Evolutionary conservation across 2,329 filamentous ascomycete genomes (phyloP), one percentile per base, ranked within the genome.

Genomic region (Lecanosticta acicola): DNA sequence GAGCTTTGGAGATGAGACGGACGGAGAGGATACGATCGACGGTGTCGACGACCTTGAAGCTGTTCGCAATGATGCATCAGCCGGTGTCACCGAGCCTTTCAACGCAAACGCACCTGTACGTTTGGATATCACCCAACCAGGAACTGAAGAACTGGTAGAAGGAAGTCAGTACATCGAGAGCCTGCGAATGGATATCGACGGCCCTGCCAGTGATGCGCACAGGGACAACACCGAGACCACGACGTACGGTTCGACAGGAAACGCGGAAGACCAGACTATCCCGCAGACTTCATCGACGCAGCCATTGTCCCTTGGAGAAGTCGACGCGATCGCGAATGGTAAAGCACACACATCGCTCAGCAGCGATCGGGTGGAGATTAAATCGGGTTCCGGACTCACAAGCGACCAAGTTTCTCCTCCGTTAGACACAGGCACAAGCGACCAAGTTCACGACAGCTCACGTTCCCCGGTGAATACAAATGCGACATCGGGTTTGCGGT

Each of bases 1-100:
- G 59, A 41, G 29, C 38, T 57, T 53, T 43, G 37, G 43, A 29
- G 46, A 39, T 4, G 43, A 49, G 32, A 7, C 24, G 24, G 54
- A 39, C 1, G 50, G 49, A 16, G 45, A 53, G 11, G 34, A 43
- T 17, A 42, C 13, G 7, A 29, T 20, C 10, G 29, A 20, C 16
- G 44, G 39, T 11, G 38, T 32, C 10, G 44, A 46, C 18, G 24
- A 29, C 7, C 24, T 29, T 11, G 11, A 29, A 5, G 7, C 24
- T 29, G 7, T 7, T 29, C 24, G 24, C 7, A 5, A 29, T 29
- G 11, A 5, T 29, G 7, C 24, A 29, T 5, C 24, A 5, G 24
- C 11, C 24, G 11, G 24, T 5, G 24, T 29, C 7, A 11, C 24
- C n/a, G n/a, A n/a, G n/a, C n/a, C n/a, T n/a, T n/a, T n/a, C n/a